Evolutionary conservation across 768 basidiomycete genomes (phyloP), one percentile per base, ranked within the genome.

Genomic region (Suillus hirtellus): DNA sequence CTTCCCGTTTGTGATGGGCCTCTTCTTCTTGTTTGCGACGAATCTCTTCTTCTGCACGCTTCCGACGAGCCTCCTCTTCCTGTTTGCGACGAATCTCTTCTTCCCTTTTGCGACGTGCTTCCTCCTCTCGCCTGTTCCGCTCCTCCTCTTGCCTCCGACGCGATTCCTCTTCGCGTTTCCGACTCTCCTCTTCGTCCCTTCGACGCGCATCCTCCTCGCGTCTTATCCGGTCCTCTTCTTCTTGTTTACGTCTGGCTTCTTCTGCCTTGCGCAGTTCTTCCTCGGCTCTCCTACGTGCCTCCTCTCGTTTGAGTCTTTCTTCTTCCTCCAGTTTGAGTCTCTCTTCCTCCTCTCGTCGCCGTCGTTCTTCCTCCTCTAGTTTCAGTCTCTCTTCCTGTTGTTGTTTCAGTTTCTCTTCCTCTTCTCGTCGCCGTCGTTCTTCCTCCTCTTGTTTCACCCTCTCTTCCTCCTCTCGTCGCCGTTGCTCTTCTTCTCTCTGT

Each of bases 101-200:
- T 70, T 85, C 84, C 19, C 74, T 77, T 71, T 86, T 82, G 11
- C 71, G 73, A 62, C 81, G 79, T 63, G 84, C 84, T 21, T 76
- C 73, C 67, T 82, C 80, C 21, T 61, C 53, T 27, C 67, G 65
- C 62, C 73, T 61, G 1, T 70, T 70, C 44, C 75, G 76, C 58
- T 80, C 77, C 42, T 76, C 78, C 60, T 78, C 77, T 37, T 71
- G 68, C 8, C 64, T 69, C 19, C 65, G 49, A 31, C 69, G 77
- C 65, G 70, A 74, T 37, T 72, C 73, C 65, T 82, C 83, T 63
- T 81, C 80, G 1, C 73, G 77, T 64, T 80, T 81, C 49, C 70
- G 73, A 17, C 71, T 76, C 14, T 72, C 74, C 64, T 70, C 70
- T 69, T 73, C 78, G 59, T 68, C 70, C 31, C 19, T 53, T 19